Evolutionary conservation across 1,139 yeast species (phyloP).

Genomic region (Yarrowia galli): DNA sequence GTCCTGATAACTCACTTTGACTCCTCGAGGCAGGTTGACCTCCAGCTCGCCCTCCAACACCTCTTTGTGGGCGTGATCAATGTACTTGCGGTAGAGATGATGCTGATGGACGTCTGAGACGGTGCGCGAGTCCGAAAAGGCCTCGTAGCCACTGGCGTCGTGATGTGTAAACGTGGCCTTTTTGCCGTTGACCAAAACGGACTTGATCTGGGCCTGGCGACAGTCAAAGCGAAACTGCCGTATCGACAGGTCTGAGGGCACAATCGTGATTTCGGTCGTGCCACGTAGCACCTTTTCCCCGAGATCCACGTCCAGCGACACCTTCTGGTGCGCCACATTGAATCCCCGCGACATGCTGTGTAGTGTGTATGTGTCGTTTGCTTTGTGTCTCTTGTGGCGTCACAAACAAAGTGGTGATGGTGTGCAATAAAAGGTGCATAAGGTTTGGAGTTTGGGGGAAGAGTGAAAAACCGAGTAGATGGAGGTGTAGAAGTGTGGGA

Average conservation of each 20-base stretch:
- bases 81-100: conserved; percentile 68
- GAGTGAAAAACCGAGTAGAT: no score
- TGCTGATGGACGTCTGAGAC: conserved; percentile 63
- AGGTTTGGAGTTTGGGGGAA: not conserved
- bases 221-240: conserved; percentile 76
- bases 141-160: conserved; percentile 58
- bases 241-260: conserved; percentile 70
- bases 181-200: conserved; percentile 68
- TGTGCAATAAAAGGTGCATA: not conserved
- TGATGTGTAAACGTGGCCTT: conserved; percentile 59
- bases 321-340: conserved; percentile 71
- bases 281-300: conserved; percentile 64
- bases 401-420: not conserved
- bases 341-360: conserved; percentile 48
- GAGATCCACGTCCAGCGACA: conserved; percentile 71
- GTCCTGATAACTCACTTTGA: conserved; percentile 56
- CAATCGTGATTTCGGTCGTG: conserved; percentile 78
- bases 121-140: conserved; percentile 54
- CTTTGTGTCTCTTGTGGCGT: not conserved
- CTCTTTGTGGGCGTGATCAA: conserved; percentile 64
- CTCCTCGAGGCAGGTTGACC: conserved; percentile 73
- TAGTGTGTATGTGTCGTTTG: no score
- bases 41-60: conserved; percentile 69
- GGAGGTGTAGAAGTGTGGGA: no score
- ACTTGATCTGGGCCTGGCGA: conserved; percentile 71